Conservation (phyloP, 2,329 filamentous ascomycete genomes). For the Penicillium sp. region DNA sequence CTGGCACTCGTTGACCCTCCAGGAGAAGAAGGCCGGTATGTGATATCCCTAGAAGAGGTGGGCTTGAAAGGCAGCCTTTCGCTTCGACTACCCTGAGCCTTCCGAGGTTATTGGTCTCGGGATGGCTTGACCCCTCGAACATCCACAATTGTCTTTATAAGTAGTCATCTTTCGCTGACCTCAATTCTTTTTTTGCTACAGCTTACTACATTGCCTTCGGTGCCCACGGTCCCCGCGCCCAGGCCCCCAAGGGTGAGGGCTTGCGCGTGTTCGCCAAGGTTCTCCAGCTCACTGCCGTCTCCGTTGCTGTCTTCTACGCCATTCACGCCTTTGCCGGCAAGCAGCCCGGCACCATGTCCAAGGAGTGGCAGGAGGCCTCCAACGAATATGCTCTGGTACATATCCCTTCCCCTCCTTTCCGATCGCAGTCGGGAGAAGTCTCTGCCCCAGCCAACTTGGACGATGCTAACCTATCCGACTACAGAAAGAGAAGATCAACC, state of each 20-base stretch:
- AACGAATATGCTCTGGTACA: slow-evolving; percentile 93
- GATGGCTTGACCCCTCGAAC: not conserved
- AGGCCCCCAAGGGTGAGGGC: slow-evolving; percentile 78
- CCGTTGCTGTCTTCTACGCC: slow-evolving; percentile 68
- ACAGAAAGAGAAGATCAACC: slow-evolving; percentile 80
- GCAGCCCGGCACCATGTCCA: slow-evolving; percentile 82
- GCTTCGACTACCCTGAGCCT: slow-evolving; percentile 16
- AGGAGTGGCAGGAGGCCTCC: slow-evolving; percentile 92
- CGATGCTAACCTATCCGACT: slow-evolving; percentile 21
- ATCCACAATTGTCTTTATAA: not conserved
- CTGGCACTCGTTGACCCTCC: slow-evolving; percentile 91
- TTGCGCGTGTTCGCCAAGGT: slow-evolving; percentile 76
- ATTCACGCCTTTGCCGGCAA: slow-evolving; percentile 72
- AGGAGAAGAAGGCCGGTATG: slow-evolving; percentile 99
- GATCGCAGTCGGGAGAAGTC: not conserved
- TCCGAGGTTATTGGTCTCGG: slow-evolving; percentile 18
- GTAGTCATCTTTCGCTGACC: slow-evolving; percentile 25
- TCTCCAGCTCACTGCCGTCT: slow-evolving; percentile 63
- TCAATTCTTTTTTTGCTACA: slow-evolving; percentile 44
- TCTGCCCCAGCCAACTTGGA: slow-evolving; percentile 10
- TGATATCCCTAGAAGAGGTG: slow-evolving; percentile 32
- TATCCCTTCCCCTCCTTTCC: slow-evolving; percentile 16
- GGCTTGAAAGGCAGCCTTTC: not conserved
- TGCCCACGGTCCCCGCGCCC: slow-evolving; percentile 86
- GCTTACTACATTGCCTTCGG: slow-evolving; percentile 99